A percentile compares a stretch with the other conserved stretches of the same genome.
Evolutionary conservation across 192 early-diverging fungal genomes (phyloP).

Genomic region (Geranomyces variabilis): DNA sequence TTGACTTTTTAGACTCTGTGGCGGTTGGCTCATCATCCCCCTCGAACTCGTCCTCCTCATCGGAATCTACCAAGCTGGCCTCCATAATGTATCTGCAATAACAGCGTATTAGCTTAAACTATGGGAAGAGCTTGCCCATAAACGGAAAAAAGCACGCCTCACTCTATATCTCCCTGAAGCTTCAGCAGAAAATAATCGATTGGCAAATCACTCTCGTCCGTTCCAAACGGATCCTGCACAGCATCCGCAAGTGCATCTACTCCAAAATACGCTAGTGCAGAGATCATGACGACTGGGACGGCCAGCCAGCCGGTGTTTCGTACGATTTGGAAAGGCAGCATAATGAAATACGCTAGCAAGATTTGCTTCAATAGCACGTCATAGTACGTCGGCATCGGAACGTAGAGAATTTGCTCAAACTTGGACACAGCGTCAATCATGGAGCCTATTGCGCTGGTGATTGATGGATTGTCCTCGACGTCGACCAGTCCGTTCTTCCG

Average conservation of each 20-base stretch:
- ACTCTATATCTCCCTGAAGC: constrained; percentile 4
- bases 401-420: constrained; percentile 52
- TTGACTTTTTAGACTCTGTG: too few species aligned
- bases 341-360: constrained; percentile 65
- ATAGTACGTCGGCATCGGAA: constrained; percentile 80
- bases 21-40: too few species aligned
- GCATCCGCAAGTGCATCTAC: constrained; percentile 57
- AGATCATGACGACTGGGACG: constrained; percentile 65
- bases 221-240: constrained; percentile 24
- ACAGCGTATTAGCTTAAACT: too few species aligned
- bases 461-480: constrained; percentile 30
- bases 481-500: constrained; percentile 21
- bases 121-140: too few species aligned
- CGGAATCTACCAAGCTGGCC: too few species aligned
- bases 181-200: constrained; percentile 17
- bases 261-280: constrained; percentile 71
- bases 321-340: constrained; percentile 78
- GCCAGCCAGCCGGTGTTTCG: constrained; percentile 50
- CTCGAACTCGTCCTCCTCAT: too few species aligned
- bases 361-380: constrained; percentile 82
- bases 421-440: constrained; percentile 45
- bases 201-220: constrained; percentile 23
- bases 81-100: too few species aligned
- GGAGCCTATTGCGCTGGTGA: constrained; percentile 23
- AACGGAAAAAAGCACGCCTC: too few species aligned